Conservation (phyloP, 208 protist genomes). For the Kentomonas sorsogonicus region DNA sequence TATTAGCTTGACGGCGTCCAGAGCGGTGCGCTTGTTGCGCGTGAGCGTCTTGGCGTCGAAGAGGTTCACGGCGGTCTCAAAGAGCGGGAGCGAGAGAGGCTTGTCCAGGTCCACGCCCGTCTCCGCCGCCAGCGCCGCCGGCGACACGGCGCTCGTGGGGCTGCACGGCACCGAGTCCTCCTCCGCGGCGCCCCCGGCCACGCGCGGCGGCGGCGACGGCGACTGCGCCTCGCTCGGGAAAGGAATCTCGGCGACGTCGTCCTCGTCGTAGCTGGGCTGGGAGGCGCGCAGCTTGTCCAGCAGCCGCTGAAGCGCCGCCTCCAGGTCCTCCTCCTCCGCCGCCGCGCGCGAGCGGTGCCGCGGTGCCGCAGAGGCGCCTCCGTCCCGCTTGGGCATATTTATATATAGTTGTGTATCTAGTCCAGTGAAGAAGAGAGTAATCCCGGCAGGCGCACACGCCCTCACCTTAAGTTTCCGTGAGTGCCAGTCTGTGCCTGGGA, state of each 20-base stretch:
- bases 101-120: slow-evolving; percentile 35
- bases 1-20: slow-evolving; percentile 63
- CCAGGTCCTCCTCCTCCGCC: slow-evolving; percentile 40
- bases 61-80: slow-evolving; percentile 55
- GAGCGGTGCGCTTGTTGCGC: slow-evolving; percentile 46
- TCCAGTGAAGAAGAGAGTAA: too few species aligned
- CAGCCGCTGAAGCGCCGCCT: slow-evolving; percentile 49
- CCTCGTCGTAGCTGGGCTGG: slow-evolving; percentile 71
- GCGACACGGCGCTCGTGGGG: neutral
- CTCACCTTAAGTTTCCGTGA: too few species aligned
- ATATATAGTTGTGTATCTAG: too few species aligned
- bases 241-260: slow-evolving; percentile 68
- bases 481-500: too few species aligned
- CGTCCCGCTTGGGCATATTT: too few species aligned
- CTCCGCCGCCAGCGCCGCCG: neutral
- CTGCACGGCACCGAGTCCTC: too few species aligned
- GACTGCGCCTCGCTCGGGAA: slow-evolving; percentile 34
- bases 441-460: too few species aligned
- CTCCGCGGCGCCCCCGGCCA: too few species aligned
- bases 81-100: slow-evolving; percentile 42
- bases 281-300: slow-evolving; percentile 47
- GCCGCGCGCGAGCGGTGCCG: too few species aligned
- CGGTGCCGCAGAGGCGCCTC: too few species aligned
- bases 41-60: slow-evolving; percentile 60
- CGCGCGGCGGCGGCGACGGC: too few species aligned